Evolutionary conservation across 2,329 filamentous ascomycete species (phyloP), one percentile per base, ranked within the genome.

Genomic region (Chrysoporthe deuterocubensis): DNA sequence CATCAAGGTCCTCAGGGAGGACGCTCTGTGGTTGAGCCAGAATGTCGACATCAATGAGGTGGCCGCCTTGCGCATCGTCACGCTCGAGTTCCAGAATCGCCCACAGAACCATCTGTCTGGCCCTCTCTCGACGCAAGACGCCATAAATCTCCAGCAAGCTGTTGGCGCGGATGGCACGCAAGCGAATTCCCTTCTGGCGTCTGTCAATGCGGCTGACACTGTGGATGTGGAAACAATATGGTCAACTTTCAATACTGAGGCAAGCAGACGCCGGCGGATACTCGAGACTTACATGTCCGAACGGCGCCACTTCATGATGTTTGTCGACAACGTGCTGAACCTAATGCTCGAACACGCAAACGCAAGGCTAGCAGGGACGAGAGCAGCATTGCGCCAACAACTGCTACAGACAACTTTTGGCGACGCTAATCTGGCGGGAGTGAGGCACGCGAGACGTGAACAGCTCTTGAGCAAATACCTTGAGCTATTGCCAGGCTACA

Each of bases 1-100:
- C 75, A 83, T 97, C 72, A 89, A 91, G 50, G 83, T 91, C 75
- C 88, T 98, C 77, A 97, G 97, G 80, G 87, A 88, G 59, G 94
- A 98, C 81, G 87, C 93, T 44, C 77, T 91, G 72, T 98, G 94
- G 94, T 82, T 99, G 70, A 94, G 93, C 78, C 88, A 91, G 74
- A 88, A 90, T 75, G 88, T 90, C 62, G 85, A 87, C 57, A 88
- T 97, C 71, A 93, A 96, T 77, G 90, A 97, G 77, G 83, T 96
- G 56, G 88, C 90, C 14, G 94, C 95, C 37, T 83, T 99, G 74
- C 88, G 96, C 69, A 84, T 97, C 56, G 90, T 90, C 2, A 82
- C 96, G 7, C 81, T 96, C 58, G 96, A 98, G 83, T 92, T 91
- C 84, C 95, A 98, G 79, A 87, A 87, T 71, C 88, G 93, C 46